phyloP scores from a whole-genome alignment of 2,329 filamentous ascomycete species.

The Alternaria sp. region DNA sequence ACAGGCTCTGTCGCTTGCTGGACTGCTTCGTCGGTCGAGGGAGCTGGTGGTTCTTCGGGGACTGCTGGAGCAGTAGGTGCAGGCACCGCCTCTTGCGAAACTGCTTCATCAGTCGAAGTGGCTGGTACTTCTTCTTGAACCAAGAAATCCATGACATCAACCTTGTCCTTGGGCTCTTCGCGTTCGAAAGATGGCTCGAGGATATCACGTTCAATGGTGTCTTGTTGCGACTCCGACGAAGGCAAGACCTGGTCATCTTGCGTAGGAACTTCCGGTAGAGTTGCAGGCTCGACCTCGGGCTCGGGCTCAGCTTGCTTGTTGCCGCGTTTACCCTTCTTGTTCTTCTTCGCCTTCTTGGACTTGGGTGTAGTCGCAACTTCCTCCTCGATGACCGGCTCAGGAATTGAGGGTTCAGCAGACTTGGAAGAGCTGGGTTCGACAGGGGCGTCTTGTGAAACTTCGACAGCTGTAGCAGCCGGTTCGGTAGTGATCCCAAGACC shows the following conservation, averaged over 20 bases:
- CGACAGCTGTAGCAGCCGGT: conserved; percentile 7
- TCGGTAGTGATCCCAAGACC: conserved; percentile 5
- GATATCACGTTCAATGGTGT: conserved; percentile 27
- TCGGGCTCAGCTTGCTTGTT: conserved; percentile 26
- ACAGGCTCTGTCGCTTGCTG: neutral
- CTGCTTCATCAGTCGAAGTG: neutral
- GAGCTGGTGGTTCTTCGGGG: neutral
- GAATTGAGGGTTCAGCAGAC: neutral
- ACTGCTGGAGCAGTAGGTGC: neutral
- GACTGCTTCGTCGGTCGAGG: neutral
- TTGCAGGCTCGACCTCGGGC: conserved; percentile 16
- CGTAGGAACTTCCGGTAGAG: conserved; percentile 5
- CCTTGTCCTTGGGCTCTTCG: conserved; percentile 9
- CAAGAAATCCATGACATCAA: conserved; percentile 20
- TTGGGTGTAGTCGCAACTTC: conserved; percentile 16
- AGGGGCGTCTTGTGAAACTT: neutral
- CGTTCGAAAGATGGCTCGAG: conserved; percentile 29
- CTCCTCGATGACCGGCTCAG: neutral
- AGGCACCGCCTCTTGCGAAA: neutral
- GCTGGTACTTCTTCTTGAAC: conserved; percentile 12
- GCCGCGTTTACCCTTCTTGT: conserved; percentile 36
- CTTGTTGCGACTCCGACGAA: conserved; percentile 5
- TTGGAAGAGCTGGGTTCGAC: neutral
- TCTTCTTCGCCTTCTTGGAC: conserved; percentile 43
- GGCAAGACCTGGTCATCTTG: conserved; percentile 9